Evolutionary conservation across 805 yeast species (phyloP).

Genomic region (Candida vaughaniae): DNA sequence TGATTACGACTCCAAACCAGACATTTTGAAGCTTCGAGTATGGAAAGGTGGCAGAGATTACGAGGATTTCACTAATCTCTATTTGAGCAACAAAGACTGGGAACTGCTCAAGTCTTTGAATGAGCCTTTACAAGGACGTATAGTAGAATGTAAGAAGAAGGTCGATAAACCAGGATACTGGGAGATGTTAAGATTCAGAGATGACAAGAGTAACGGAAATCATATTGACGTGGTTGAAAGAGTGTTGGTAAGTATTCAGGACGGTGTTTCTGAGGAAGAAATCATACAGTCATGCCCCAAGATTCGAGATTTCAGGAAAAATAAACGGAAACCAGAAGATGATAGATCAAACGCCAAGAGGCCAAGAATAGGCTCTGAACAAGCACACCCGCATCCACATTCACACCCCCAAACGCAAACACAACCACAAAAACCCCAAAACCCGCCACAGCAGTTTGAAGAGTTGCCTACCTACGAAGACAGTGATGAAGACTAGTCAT

Average conservation of each 20-base stretch:
- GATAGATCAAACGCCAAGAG: slow-evolving; percentile 2
- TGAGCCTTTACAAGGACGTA: slow-evolving; percentile 86
- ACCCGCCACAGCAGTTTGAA: slow-evolving; percentile 18
- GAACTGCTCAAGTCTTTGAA: slow-evolving; percentile 60
- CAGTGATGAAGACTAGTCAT: slow-evolving; percentile 25
- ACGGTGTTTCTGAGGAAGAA: slow-evolving; percentile 81
- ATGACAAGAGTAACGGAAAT: slow-evolving; percentile 88
- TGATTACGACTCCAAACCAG: slow-evolving; percentile 81
- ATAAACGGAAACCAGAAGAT: slow-evolving; percentile 4
- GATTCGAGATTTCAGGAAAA: slow-evolving; percentile 30
- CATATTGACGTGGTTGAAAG: slow-evolving; percentile 78
- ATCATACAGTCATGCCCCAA: slow-evolving; percentile 54
- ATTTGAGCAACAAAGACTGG: slow-evolving; percentile 76
- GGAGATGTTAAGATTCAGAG: slow-evolving; percentile 86
- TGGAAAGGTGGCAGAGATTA: slow-evolving; percentile 76
- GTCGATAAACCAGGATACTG: slow-evolving; percentile 59
- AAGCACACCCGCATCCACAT: not conserved
- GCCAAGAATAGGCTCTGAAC: not conserved
- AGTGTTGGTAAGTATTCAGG: slow-evolving; percentile 80
- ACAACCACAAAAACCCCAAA: not conserved
- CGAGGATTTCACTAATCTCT: slow-evolving; percentile 64
- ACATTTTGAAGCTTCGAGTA: slow-evolving; percentile 55
- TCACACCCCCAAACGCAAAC: not conserved
- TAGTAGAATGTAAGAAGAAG: slow-evolving; percentile 80
- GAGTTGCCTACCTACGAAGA: slow-evolving; percentile 43